Evolutionary conservation across 345 rosid species (phyloP).

Genomic region (Syzygium jambos): DNA sequence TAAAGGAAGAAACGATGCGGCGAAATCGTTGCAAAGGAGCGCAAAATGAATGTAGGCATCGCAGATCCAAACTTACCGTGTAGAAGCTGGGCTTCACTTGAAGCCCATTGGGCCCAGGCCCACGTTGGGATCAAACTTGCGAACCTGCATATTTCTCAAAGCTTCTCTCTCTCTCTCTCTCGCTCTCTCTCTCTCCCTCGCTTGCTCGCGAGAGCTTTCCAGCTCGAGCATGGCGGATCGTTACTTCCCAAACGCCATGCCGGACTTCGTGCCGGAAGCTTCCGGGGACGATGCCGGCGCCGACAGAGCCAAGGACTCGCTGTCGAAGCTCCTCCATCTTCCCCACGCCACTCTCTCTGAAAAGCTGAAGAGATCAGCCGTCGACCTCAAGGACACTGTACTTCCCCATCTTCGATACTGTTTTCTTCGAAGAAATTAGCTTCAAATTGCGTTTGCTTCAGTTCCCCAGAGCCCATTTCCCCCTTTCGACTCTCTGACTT

Average conservation of each 20-base stretch:
- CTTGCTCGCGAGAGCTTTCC: not conserved
- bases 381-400: conserved; percentile 35
- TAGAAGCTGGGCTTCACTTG: not conserved
- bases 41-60: not conserved
- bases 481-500: not conserved
- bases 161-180: not conserved
- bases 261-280: conserved; percentile 11
- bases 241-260: conserved; percentile 29
- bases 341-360: conserved; percentile 27
- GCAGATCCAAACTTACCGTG: not conserved
- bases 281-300: not conserved
- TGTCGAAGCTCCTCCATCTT: conserved; percentile 24
- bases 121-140: not conserved
- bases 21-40: not conserved
- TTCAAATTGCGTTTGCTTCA: not conserved
- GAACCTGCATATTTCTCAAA: not conserved
- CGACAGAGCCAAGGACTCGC: conserved; percentile 11
- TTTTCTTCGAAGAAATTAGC: not conserved
- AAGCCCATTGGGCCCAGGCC: not conserved
- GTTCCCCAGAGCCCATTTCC: not conserved
- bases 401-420: not conserved
- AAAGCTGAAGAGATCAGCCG: conserved; percentile 27
- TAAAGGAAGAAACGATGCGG: not conserved
- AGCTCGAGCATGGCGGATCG: conserved; percentile 22
- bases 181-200: not conserved